A percentile compares a stretch with the other conserved stretches of the same genome.
These are phyloP conservation scores for Carnegiea gigantea DNA, from an alignment of 179 eudicot species.

Conservation along the genomic window DNA sequence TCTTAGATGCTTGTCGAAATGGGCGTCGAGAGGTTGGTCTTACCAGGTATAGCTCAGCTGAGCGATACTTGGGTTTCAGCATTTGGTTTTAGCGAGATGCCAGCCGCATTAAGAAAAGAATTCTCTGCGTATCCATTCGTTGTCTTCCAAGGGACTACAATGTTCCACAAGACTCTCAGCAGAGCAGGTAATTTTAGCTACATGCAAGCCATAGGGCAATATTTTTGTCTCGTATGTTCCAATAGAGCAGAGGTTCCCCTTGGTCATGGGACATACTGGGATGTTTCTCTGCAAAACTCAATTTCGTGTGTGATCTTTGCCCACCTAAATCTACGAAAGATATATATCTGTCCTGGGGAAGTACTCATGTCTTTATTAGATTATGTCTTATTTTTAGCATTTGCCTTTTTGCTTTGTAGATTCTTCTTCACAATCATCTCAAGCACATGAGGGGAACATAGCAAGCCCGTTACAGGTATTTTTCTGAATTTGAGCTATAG, in stretches of 20 bases:
- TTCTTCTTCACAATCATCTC: constrained; percentile 21
- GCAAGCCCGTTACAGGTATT: constrained; percentile 26
- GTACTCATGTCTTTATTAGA: neutral
- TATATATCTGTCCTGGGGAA: neutral
- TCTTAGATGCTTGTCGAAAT: constrained; percentile 48
- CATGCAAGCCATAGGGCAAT: too few relatives aligned
- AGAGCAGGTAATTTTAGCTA: constrained; percentile 21
- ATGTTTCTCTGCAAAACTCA: neutral
- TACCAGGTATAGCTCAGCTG: constrained; percentile 52
- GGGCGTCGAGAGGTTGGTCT: constrained; percentile 47
- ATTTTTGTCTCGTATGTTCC: neutral
- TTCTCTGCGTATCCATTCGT: constrained; percentile 46
- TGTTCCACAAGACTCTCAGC: constrained; percentile 40
- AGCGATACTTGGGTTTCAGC: constrained; percentile 46
- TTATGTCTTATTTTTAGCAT: neutral
- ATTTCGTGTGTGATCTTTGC: neutral
- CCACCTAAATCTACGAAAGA: neutral
- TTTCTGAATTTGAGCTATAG: neutral
- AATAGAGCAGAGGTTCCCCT: neutral
- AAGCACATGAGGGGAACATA: constrained; percentile 3
- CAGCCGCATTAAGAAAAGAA: constrained; percentile 32
- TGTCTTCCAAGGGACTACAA: constrained; percentile 41
- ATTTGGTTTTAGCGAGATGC: constrained; percentile 46
- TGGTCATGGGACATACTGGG: neutral
- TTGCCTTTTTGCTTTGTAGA: constrained; percentile 15